Percentiles rank a stretch among this genome's conserved stretches.
Conservation (phyloP, 2,329 filamentous ascomycete species). For the Davidsoniella virescens region DNA sequence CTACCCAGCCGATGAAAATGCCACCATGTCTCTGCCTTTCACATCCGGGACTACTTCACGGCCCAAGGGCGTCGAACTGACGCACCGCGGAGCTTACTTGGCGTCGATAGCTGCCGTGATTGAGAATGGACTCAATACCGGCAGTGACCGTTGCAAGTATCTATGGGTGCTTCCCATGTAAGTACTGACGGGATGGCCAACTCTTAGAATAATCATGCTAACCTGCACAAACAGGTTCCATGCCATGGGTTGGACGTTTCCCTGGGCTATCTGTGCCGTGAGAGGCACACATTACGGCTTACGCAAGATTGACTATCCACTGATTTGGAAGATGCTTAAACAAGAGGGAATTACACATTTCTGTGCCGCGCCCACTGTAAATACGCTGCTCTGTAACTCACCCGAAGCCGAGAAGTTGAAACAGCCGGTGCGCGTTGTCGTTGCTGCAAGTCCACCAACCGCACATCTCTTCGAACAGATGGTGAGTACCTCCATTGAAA, state of each 20-base stretch:
- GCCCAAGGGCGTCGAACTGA: conserved; percentile 88
- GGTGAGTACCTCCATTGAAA: conserved; percentile 28
- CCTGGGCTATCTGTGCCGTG: conserved; percentile 84
- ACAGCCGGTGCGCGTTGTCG: conserved; percentile 65
- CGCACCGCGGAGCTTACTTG: conserved; percentile 74
- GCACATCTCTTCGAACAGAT: conserved; percentile 88
- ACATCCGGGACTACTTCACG: conserved; percentile 83
- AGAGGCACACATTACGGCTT: conserved; percentile 91
- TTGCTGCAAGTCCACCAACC: conserved; percentile 81
- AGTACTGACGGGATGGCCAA: conserved; percentile 24
- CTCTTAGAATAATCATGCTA: not conserved
- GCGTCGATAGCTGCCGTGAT: conserved; percentile 73
- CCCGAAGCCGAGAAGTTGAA: conserved; percentile 56
- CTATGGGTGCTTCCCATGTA: conserved; percentile 90
- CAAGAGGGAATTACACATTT: conserved; percentile 84
- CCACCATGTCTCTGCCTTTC: conserved; percentile 74
- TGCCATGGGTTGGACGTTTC: conserved; percentile 68
- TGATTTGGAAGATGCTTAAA: conserved; percentile 81
- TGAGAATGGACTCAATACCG: conserved; percentile 67
- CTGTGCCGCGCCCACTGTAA: conserved; percentile 90
- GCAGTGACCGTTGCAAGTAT: conserved; percentile 57
- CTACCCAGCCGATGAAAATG: conserved; percentile 59
- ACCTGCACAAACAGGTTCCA: conserved; percentile 34
- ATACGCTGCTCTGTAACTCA: conserved; percentile 74
- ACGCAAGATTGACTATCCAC: conserved; percentile 82